Evolutionary conservation across 2,329 filamentous ascomycete genomes (phyloP).

Genomic region (Huntiella moniliformis): DNA sequence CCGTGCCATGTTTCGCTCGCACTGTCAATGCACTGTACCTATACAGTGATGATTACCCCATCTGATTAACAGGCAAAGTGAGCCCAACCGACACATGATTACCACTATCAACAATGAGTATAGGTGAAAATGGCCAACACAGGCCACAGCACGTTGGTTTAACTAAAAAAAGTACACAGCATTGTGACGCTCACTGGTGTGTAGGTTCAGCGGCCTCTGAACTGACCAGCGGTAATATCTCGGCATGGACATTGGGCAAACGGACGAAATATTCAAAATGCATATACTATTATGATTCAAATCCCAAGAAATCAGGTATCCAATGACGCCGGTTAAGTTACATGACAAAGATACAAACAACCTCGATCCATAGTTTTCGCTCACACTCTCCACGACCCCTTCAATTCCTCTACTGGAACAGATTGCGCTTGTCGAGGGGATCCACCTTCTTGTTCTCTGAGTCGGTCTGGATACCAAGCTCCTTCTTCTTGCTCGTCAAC

Average conservation of each 20-base stretch:
- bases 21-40: no score
- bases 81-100: no score
- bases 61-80: no score
- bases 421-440: constrained; percentile 54
- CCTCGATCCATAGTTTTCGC: constrained; percentile 13
- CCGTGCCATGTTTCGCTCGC: no score
- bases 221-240: not conserved
- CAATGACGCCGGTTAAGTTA: constrained; percentile 12
- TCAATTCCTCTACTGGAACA: constrained; percentile 46
- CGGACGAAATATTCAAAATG: constrained; percentile 1
- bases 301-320: constrained; percentile 11
- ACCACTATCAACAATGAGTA: no score
- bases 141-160: no score
- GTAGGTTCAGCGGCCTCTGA: not conserved
- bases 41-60: no score
- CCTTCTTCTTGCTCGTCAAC: constrained; percentile 52
- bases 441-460: constrained; percentile 43
- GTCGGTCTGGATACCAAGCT: constrained; percentile 53
- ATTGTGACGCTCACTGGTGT: no score
- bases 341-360: constrained; percentile 11
- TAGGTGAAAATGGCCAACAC: no score
- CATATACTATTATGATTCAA: constrained; percentile 11
- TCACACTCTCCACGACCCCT: constrained; percentile 8
- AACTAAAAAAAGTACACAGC: no score
- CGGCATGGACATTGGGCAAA: not conserved